Evolutionary conservation across 192 early-diverging fungal species (phyloP), one percentile per base, ranked within the genome.

Genomic region (Cetraspora pellucida): DNA sequence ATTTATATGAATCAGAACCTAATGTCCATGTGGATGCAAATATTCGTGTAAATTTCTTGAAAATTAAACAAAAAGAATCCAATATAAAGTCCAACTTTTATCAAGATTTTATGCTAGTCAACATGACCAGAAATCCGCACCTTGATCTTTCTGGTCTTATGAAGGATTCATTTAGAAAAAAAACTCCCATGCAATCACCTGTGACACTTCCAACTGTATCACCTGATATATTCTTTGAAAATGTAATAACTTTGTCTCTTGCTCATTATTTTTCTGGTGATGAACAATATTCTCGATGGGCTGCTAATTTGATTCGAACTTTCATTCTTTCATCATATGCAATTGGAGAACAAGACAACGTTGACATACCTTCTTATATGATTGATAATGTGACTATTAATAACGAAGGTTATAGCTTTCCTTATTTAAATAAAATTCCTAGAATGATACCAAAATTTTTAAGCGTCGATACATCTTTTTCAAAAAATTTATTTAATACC

Each of bases 351-450:
- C 85, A 87, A 64, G 82, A 87, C 58, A 83, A 85, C 23, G 79
- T 86, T 57, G 74, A 83, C n/a, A 78, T 80, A n/a, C 63, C 81
- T 16, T 78, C 81, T 25, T 79, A 83, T 3, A 82, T 82, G 13
- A 82, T 83, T 43, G 87, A 84, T 23, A 81, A 82, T 63, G 87
- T 86, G 27, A 85, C 85, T 28, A 67, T 87, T 27, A 82, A 84
- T n/a, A 87, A 88, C 46, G 87, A 90, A 78, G 89, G 89, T 28
- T 88, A 88, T 55, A 86, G 82, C 16, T 88, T 90, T 81, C 89
- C 89, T 9, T 79, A 80, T 46, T 65, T 88, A 21, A 87, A 83
- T 57, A 85, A 84, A 17, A 79, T 88, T 7, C 83, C 89, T 31
- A 77, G 83, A 69, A 77, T 84, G 17, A 77, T 88, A 28, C 82